Evolutionary conservation across 2,329 filamentous ascomycete genomes (phyloP).

Genomic region (Penicillium sp.): DNA sequence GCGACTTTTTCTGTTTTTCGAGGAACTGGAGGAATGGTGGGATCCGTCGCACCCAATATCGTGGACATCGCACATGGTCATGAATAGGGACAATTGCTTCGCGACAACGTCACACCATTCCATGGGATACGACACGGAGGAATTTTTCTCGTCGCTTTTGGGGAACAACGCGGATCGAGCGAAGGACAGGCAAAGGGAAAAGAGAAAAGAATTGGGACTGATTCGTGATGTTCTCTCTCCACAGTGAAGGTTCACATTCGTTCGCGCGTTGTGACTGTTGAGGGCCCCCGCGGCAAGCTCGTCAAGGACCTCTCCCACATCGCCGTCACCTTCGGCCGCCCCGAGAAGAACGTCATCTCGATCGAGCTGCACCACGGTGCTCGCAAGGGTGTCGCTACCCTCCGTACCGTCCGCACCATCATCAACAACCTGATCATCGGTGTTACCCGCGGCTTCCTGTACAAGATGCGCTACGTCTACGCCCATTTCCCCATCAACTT

Average conservation of each 20-base stretch:
- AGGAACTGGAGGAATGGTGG: slow-evolving; percentile 11
- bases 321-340: slow-evolving; percentile 88
- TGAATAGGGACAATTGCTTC: slow-evolving; percentile 1
- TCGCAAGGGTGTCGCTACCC: slow-evolving; percentile 95
- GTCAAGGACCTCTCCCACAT: slow-evolving; percentile 94
- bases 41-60: slow-evolving; percentile 10
- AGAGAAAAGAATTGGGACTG: slow-evolving; percentile 17
- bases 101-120: not conserved
- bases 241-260: slow-evolving; percentile 97
- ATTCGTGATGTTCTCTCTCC: slow-evolving; percentile 26
- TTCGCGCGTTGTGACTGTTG: slow-evolving; percentile 91
- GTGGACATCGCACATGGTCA: slow-evolving; percentile 1
- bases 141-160: not conserved
- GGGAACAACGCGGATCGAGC: not conserved
- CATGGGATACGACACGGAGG: not conserved
- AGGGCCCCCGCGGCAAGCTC: slow-evolving; percentile 96
- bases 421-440: slow-evolving; percentile 99
- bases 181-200: not conserved
- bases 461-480: slow-evolving; percentile 99
- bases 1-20: slow-evolving; percentile 28
- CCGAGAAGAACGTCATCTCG: slow-evolving; percentile 79
- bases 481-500: slow-evolving; percentile 99
- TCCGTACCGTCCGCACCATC: slow-evolving; percentile 94
- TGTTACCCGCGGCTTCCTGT: slow-evolving; percentile 99
- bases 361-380: slow-evolving; percentile 98